phyloP scores from a whole-genome alignment of 2,329 filamentous ascomycete species.

The Aureobasidium sp. region DNA sequence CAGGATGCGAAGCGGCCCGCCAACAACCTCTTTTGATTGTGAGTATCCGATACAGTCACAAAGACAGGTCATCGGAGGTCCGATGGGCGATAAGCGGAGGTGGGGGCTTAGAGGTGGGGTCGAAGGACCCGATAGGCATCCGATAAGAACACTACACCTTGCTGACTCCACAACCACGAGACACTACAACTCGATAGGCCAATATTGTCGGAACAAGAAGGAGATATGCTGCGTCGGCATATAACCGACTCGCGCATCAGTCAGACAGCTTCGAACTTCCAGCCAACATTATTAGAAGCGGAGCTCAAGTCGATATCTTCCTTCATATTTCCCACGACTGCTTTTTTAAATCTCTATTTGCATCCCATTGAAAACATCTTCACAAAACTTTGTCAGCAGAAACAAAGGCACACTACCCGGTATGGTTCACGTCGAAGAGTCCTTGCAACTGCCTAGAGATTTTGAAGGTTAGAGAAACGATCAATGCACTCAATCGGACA shows the following conservation, averaged over 20 bases:
- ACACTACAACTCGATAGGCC: not conserved
- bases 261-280: not conserved
- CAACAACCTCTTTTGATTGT: not conserved
- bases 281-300: not conserved
- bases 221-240: not conserved
- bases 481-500: not conserved
- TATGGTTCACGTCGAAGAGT: conserved; percentile 18
- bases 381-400: not conserved
- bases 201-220: not conserved
- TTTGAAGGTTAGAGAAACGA: conserved; percentile 23
- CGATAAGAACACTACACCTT: not conserved
- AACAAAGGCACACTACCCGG: not conserved
- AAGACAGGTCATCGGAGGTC: not conserved
- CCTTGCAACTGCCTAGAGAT: conserved; percentile 29
- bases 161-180: not conserved
- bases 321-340: not conserved
- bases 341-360: not conserved
- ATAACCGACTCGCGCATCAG: not conserved
- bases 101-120: not conserved
- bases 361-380: not conserved
- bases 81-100: not conserved
- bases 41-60: not conserved
- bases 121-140: not conserved
- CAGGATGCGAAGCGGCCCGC: not conserved
- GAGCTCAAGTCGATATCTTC: not conserved